Base-by-base conservation (phyloP, 1,139 yeast genomes). In the Hyphopichia fennica region DNA sequence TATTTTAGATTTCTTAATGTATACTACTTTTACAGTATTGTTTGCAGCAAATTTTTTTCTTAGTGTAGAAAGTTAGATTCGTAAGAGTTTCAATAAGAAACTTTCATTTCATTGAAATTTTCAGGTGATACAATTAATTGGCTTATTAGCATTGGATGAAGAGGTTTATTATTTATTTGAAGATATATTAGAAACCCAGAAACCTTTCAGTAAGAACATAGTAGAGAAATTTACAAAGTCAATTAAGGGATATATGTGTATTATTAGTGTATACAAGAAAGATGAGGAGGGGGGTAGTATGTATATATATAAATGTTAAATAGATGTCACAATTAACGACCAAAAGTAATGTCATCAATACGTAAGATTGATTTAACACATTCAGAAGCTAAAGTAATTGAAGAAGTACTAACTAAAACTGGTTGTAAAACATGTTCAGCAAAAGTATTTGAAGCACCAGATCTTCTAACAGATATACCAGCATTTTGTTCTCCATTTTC, bases 401-500 rank as follows among this genome's bases (percentile, higher is more conserved):
- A 96, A 66, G 96, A 87, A 30, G 95, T 90, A 64, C 87, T 87
- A 41, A 93, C 99, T 65, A 93, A 76, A 7, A 90, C 96, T 5
- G 99, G 99, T 66, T 93, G 99, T 58, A 93, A 75, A 44, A 93
- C 96, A 61, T 95, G 96, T 65, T 95, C 99, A 43, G 87, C 90
- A 57, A 75, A 88, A 38, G 96, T 89, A 63, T 93, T 90, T 39
- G 95, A 82, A 38, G 97, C 89, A 41, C 96, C 96, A 1, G 96
- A 86, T 62, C 97, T 84, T 67, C 97, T 82, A 40, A 90, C 96
- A 34, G 96, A 87, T 49, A 93, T 90, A 43, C 99, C 99, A n/a
- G 97, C 96, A 57, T 89, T 85, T 53, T 74, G 77, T 64, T 91
- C 96, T 43, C 98, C 98, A 50, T 77, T 77, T 59, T 87, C 97